Conservation (phyloP, 1,139 yeast genomes). For the Candida sojae region DNA sequence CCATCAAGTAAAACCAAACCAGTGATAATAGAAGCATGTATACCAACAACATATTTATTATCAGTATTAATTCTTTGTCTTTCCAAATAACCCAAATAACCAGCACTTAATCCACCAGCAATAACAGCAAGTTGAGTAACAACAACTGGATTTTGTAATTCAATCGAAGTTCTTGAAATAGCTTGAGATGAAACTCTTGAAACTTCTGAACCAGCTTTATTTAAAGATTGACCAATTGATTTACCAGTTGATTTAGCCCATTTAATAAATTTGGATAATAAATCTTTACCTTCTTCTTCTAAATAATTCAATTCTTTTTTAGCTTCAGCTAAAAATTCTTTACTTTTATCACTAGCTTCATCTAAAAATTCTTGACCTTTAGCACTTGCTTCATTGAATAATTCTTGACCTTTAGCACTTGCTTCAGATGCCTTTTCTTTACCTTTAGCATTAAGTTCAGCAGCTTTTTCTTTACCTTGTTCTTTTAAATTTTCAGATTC, state of each 20-base stretch:
- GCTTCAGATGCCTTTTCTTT: conserved; percentile 11
- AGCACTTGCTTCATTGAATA: conserved; percentile 6
- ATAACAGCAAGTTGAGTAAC: conserved; percentile 54
- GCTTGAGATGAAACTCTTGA: conserved; percentile 12
- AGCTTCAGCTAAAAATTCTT: conserved; percentile 15
- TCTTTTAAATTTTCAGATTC: conserved; percentile 18
- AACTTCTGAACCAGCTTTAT: conserved; percentile 12
- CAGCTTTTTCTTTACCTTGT: conserved; percentile 15
- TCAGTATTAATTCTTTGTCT: conserved; percentile 51
- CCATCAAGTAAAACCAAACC: conserved; percentile 59
- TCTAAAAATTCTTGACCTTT: conserved; percentile 18
- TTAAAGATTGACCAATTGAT: conserved; percentile 12
- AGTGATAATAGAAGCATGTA: conserved; percentile 55
- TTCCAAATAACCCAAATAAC: conserved; percentile 53
- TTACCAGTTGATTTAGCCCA: conserved; percentile 8
- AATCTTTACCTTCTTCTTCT: conserved; percentile 26
- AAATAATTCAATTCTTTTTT: conserved; percentile 27
- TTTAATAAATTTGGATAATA: conserved; percentile 19
- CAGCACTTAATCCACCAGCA: conserved; percentile 50
- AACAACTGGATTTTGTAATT: conserved; percentile 65
- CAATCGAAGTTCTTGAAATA: conserved; percentile 24
- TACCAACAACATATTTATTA: conserved; percentile 49
- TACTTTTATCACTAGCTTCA: conserved; percentile 13
- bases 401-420: conserved; percentile 10
- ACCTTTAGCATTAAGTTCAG: conserved; percentile 10